Percentiles rank a stretch among this genome's conserved stretches.
Evolutionary conservation across 805 yeast species (phyloP).

Genomic region (Starmerella geochares): DNA sequence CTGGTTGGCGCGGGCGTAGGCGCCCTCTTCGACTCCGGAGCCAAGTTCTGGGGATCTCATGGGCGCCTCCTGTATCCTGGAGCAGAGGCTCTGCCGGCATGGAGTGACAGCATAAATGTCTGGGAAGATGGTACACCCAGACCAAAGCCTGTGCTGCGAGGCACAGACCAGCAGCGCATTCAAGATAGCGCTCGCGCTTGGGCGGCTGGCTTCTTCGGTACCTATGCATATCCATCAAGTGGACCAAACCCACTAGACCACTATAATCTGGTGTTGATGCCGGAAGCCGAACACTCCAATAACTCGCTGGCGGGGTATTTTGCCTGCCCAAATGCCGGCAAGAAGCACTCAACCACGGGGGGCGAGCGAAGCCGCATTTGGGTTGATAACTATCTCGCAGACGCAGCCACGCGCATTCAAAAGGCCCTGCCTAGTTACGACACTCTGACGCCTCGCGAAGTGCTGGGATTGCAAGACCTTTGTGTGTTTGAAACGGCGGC

Average conservation of each 20-base stretch:
- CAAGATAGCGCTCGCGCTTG: conserved; percentile 35
- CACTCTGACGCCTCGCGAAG: conserved; percentile 44
- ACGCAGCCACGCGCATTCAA: conserved; percentile 50
- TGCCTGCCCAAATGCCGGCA: conserved; percentile 33
- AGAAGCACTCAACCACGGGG: conserved; percentile 26
- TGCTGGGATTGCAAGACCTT: conserved; percentile 43
- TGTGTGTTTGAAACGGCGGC: conserved; percentile 72
- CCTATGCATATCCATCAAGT: conserved; percentile 30
- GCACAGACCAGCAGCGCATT: conserved; percentile 35
- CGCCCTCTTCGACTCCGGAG: conserved; percentile 33
- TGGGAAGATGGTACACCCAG: conserved; percentile 30
- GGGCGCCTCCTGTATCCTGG: conserved; percentile 33
- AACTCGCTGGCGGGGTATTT: conserved; percentile 35
- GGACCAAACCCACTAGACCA: conserved; percentile 28
- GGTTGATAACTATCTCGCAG: conserved; percentile 38
- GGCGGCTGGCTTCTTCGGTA: conserved; percentile 39
- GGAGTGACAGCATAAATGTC: conserved; percentile 28
- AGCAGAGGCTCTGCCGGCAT: conserved; percentile 24
- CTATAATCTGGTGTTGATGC: conserved; percentile 31
- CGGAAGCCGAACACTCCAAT: conserved; percentile 30
- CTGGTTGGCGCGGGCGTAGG: conserved; percentile 34
- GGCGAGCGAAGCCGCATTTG: conserved; percentile 28
- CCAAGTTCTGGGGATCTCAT: conserved; percentile 36
- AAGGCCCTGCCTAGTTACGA: conserved; percentile 43
- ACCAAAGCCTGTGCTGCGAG: conserved; percentile 32